Conservation (phyloP, 441 rosid genomes). For the Pelargonium myrrhifolium region DNA sequence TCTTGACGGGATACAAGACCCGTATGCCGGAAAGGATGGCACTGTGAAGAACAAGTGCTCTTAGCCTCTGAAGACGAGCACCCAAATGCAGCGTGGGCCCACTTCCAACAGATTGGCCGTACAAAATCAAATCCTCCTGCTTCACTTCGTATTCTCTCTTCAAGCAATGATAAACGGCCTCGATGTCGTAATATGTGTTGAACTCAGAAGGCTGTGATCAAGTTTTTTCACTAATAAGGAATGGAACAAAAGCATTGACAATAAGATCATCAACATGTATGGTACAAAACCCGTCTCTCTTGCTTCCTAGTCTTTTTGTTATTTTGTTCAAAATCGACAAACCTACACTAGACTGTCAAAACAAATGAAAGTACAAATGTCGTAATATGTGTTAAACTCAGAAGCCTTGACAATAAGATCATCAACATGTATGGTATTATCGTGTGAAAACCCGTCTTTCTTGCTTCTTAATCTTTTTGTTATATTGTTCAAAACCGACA, state of each 20-base stretch:
- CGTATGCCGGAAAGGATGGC: conserved; percentile 91
- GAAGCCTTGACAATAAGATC: not conserved
- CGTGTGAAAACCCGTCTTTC: not conserved
- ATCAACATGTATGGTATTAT: too few relatives aligned
- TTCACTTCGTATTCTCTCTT: conserved; percentile 55
- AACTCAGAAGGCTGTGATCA: conserved; percentile 77
- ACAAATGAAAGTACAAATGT: not conserved
- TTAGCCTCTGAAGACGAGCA: conserved; percentile 49
- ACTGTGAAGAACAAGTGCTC: conserved; percentile 90
- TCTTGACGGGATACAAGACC: conserved; percentile 77
- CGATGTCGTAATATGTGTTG: conserved; percentile 86
- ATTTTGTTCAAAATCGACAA: too few relatives aligned
- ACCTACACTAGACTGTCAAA: too few relatives aligned
- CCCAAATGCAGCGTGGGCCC: conserved; percentile 81
- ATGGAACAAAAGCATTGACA: not conserved
- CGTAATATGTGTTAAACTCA: too few relatives aligned
- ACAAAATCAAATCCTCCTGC: conserved; percentile 73
- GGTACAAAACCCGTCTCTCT: not conserved
- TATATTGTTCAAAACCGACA: too few relatives aligned
- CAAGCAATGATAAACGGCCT: conserved; percentile 75
- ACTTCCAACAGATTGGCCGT: too few relatives aligned
- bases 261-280: too few relatives aligned
- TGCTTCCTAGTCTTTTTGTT: not conserved
- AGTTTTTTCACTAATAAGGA: too few relatives aligned
- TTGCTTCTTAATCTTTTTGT: not conserved